Evolutionary conservation across 768 basidiomycete genomes (phyloP), one percentile per base, ranked within the genome.

Genomic region (Auricularia sp.): DNA sequence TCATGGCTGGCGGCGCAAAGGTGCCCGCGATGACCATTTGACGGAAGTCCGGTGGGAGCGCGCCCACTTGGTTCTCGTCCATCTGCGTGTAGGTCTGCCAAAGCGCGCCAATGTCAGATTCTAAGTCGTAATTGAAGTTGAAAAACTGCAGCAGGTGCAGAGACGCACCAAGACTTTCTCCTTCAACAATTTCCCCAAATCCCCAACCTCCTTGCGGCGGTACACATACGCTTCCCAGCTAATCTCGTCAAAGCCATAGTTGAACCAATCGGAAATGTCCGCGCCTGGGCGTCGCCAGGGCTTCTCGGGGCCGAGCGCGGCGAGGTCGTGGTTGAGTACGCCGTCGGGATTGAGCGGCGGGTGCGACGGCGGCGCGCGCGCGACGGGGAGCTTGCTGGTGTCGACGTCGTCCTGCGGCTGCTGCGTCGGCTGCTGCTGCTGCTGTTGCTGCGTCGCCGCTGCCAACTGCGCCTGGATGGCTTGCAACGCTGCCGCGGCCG

Each of bases 231-330:
- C 87, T 71, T 93, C 91, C 93, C 94, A 99, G 39, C 90, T 90
- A 16, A 91, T 82, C 76, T 99, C 97, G 74, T 99, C 97, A 71
- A 98, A 98, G 0, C 97, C 97, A 69, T 97, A 98, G 75, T 99
- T 98, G 77, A 99, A 99, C 90, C 94, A 99, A 77, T 98, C 95
- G 68, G 90, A 89, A 66, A 97, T 80, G 77, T 97, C 93, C 3
- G 91, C 87, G 39, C 97, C 97, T 7, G 94, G 90, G 65, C 87
- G 77, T 66, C 97, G 79, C 97, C 97, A 99, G 3, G 87, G 87
- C 71, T 96, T 96, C 66, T 92, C 90, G 6, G 47, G 47, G 8
- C 81, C 76, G 79, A 89, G 79, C 34, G 84, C 83, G 56, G 73
- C 81, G 61, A 96, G 70, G 72, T 97, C 95, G 34, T 93, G 81